phyloP scores from a whole-genome alignment of 371 early-diverging fungal genomes.

The Mortierella sp. region DNA sequence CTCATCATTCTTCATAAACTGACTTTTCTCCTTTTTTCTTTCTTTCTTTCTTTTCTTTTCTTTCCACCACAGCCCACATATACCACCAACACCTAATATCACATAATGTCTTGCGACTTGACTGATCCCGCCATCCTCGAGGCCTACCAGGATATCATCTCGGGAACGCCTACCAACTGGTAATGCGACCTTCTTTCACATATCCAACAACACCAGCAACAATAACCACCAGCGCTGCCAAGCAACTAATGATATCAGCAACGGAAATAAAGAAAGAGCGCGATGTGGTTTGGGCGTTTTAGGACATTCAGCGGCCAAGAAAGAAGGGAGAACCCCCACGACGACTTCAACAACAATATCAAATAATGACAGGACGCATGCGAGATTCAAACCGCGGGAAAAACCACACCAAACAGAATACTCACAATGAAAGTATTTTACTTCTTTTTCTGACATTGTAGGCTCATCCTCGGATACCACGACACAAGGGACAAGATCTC shows the following conservation, averaged over 20 bases:
- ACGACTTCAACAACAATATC: not conserved
- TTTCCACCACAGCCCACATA: not conserved
- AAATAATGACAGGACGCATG: not conserved
- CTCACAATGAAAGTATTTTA: not conserved
- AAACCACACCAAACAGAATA: not conserved
- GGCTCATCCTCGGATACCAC: slow-evolving; percentile 80
- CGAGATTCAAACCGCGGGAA: not conserved
- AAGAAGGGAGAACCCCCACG: not conserved
- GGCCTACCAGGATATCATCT: slow-evolving; percentile 74
- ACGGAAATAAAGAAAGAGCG: too few relatives aligned
- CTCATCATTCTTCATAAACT: not conserved
- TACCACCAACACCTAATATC: slow-evolving; percentile 13
- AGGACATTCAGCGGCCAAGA: not conserved
- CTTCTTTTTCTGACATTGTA: slow-evolving; percentile 24
- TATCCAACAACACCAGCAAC: not conserved
- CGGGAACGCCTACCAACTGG: slow-evolving; percentile 69
- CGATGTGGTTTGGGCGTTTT: too few relatives aligned
- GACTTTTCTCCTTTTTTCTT: not conserved
- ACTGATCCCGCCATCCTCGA: slow-evolving; percentile 73
- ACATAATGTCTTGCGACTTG: slow-evolving; percentile 76
- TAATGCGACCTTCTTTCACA: slow-evolving; percentile 49
- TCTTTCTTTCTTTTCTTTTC: not conserved
- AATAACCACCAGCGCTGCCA: not conserved
- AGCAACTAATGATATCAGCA: not conserved
- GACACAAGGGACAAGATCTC: slow-evolving; percentile 80